A percentile compares a stretch with the other conserved stretches of the same genome.
Evolutionary conservation across 768 basidiomycete genomes (phyloP).

Genomic region (Rhizopogon salebrosus): DNA sequence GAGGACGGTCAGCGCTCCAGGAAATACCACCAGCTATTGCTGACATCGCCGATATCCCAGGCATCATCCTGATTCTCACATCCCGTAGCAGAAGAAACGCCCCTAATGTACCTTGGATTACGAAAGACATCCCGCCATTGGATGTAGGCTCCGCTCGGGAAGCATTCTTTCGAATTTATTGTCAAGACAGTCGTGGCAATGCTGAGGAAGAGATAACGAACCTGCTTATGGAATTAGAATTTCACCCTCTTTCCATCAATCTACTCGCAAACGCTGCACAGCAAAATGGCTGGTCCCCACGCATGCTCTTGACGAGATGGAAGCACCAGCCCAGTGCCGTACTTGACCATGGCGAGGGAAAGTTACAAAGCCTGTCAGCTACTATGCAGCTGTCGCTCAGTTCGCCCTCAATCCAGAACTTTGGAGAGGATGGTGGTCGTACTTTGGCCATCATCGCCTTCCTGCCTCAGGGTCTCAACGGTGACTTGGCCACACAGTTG

Average conservation of each 20-base stretch:
- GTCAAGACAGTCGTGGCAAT: neutral
- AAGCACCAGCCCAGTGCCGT: neutral
- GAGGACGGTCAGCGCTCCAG: too few relatives aligned
- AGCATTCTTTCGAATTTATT: too few relatives aligned
- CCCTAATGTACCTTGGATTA: neutral
- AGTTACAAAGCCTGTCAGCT: neutral
- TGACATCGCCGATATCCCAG: neutral
- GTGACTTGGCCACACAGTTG: neutral
- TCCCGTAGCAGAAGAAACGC: neutral
- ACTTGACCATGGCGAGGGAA: neutral
- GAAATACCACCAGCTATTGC: neutral
- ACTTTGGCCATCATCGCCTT: neutral
- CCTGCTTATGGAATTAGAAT: neutral
- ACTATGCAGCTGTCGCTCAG: neutral
- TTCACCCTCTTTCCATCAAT: neutral
- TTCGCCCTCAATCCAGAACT: neutral
- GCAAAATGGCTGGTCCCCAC: neutral
- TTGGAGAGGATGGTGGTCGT: neutral
- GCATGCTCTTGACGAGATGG: neutral
- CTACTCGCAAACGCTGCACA: neutral
- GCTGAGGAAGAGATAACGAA: neutral
- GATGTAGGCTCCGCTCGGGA: too few relatives aligned
- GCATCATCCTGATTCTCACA: neutral
- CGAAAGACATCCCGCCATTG: neutral
- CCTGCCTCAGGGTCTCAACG: conserved; percentile 1